Percentiles rank a stretch among this genome's conserved stretches.
phyloP scores from a whole-genome alignment of 1,139 yeast species.

The Kodamaea arcana region DNA sequence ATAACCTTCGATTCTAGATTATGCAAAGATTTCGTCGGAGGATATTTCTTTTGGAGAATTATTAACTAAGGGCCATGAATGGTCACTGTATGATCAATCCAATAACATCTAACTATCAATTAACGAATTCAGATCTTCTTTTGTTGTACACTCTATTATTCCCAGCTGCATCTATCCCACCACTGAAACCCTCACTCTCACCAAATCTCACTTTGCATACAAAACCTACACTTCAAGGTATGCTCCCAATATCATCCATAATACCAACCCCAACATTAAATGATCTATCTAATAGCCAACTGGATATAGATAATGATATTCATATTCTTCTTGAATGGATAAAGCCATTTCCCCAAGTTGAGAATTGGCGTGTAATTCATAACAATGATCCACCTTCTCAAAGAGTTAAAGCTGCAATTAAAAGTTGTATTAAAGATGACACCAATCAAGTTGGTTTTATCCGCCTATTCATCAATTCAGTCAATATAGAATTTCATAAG shows the following conservation, averaged over 20 bases:
- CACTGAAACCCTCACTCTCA: too few relatives aligned
- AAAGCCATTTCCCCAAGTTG: constrained; percentile 19
- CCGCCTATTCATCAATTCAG: constrained; percentile 33
- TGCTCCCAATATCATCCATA: constrained; percentile 1
- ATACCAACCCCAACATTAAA: constrained; percentile 18
- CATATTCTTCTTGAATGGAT: constrained; percentile 38
- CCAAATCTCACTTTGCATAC: too few relatives aligned
- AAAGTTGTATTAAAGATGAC: constrained; percentile 36
- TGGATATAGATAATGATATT: constrained; percentile 42
- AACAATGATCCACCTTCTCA: constrained; percentile 27
- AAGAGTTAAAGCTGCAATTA: constrained; percentile 35
- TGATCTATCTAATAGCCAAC: constrained; percentile 19
- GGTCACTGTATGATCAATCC: too few relatives aligned
- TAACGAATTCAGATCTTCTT: too few relatives aligned
- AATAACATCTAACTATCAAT: too few relatives aligned
- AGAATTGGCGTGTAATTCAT: constrained; percentile 6
- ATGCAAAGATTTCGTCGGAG: too few relatives aligned
- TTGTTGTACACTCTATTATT: too few relatives aligned
- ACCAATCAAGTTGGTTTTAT: constrained; percentile 31
- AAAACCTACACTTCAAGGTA: too few relatives aligned
- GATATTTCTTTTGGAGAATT: too few relatives aligned
- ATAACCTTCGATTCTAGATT: too few relatives aligned
- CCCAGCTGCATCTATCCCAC: too few relatives aligned
- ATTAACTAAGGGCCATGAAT: too few relatives aligned
- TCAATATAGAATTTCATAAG: constrained; percentile 13